These are phyloP conservation scores for Viola pubescens DNA, from an alignment of 441 rosid genomes.

Conservation along the genomic window DNA sequence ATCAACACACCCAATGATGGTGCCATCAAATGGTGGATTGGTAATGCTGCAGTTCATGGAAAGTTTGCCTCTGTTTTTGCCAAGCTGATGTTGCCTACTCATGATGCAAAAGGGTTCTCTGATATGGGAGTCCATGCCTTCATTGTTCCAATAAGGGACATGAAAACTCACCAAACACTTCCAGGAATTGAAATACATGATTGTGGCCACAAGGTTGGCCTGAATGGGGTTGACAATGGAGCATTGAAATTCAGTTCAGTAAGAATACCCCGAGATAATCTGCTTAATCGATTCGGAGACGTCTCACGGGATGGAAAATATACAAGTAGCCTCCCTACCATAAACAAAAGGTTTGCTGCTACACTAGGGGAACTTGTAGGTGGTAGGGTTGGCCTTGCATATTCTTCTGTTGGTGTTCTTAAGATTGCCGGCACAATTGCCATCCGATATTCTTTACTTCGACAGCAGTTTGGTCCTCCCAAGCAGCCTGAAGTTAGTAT, in stretches of 20 bases:
- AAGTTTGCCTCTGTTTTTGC: slow-evolving; percentile 97
- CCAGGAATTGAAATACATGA: slow-evolving; percentile 90
- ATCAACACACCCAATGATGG: slow-evolving; percentile 87
- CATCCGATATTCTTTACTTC: slow-evolving; percentile 71
- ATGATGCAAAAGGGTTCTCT: slow-evolving; percentile 55
- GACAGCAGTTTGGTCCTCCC: slow-evolving; percentile 96
- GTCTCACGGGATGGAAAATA: slow-evolving; percentile 90
- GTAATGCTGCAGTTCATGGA: slow-evolving; percentile 98
- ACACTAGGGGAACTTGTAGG: slow-evolving; percentile 97
- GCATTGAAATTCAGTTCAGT: slow-evolving; percentile 78
- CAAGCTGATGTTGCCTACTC: slow-evolving; percentile 69
- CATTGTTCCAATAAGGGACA: slow-evolving; percentile 85
- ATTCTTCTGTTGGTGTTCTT: slow-evolving; percentile 77
- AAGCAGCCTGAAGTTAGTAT: slow-evolving; percentile 94
- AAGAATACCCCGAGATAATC: slow-evolving; percentile 92
- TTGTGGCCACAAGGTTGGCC: slow-evolving; percentile 91
- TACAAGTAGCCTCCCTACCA: slow-evolving; percentile 81
- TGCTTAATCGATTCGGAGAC: slow-evolving; percentile 94
- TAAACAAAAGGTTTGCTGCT: slow-evolving; percentile 88
- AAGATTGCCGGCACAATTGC: slow-evolving; percentile 82
- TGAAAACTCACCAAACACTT: slow-evolving; percentile 69
- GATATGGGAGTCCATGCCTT: slow-evolving; percentile 99
- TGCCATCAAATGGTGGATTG: slow-evolving; percentile 99
- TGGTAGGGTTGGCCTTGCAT: slow-evolving; percentile 91
- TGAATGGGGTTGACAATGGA: slow-evolving; percentile 95